Base-by-base conservation (phyloP, 495 filamentous ascomycete species). In the Penicillium longicatenatum region DNA sequence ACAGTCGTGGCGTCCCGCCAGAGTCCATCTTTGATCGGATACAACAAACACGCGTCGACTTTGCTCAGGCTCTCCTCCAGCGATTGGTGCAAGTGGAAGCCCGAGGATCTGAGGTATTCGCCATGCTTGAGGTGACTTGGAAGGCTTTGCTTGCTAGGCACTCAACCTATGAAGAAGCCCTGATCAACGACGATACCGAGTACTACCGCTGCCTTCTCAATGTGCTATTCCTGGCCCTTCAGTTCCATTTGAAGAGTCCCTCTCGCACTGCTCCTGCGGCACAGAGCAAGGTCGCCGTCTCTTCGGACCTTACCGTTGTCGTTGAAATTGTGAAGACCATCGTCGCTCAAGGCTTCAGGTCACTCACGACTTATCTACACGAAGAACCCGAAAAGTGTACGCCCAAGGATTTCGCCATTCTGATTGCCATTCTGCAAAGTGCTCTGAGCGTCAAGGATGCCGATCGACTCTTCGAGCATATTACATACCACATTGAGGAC, bases 391-490 rank as follows among this genome's bases (percentile, higher is more conserved):
- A 70, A n/a, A 80, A 75, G 21, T 78, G 78, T 55, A 70, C 73
- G 12, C 82, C 85, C 4, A 79, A 79, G 50, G 94, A 99, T 65
- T 86, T 98, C 61, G 88, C 88, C 17, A 88, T 97, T 43, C 74
- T 99, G 22, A 97, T 88, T n/a, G 91, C 88, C 7, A 87, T 97
- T 60, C 78, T 98, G 16, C 92, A 97, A 66, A 87, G 86, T 42
- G 84, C 87, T 50, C 78, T 97, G 21, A 85, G 83, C 55, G 79
- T 97, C 26, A 78, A 77, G 52, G 70, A 79, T 53, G 68, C 67
- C 12, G 74, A 78, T 55, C 70, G 77, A 44, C 50, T 77, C 16
- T 79, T 71, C 45, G 75, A 85, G 19, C 84, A 89, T 55, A 83
- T 93, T 59, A 80, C 86, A 46, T 82, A 83, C 39, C 81, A 89